Evolutionary conservation across 805 yeast species (phyloP), one percentile per base, ranked within the genome.

Genomic region (Nakazawaea anatomiae): DNA sequence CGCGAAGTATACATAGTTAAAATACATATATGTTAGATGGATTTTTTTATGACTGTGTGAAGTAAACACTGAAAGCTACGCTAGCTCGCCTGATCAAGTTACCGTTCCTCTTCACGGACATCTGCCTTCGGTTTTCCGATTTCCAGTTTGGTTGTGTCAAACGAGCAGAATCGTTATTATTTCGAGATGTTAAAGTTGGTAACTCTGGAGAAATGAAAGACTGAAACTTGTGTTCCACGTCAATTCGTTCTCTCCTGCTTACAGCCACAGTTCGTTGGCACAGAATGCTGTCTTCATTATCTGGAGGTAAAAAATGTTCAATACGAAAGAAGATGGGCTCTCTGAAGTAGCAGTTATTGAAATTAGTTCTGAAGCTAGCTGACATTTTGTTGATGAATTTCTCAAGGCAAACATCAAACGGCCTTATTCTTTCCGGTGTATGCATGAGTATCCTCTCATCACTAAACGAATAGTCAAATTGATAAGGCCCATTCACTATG

Each of bases 131-230:
- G 7, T 18, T 10, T 38, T 38, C 14, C 11, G 40, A 10, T 38
- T 8, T 8, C 18, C 40, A 10, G 12, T 34, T 38, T 12, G 10
- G 40, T 6, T 12, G n/a, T 38, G 40, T 12, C 10, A 18, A 38
- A 10, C 40, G 14, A 38, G 40, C n/a, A 3, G n/a, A 38, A 11
- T 11, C 18, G 18, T n/a, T 38, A 12, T n/a, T 6, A 6, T 38
- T 38, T 6, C 14, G 40, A 6, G 40, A 27, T 14, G 27, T 40
- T 39, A 47, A 14, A 46, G n/a, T 10, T 27, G 57, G 58, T 45
- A 70, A 59, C 42, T 63, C 63, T 27, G 64, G 65, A 18, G 60
- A 53, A 73, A 70, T 70, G 30, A 70, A 55, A 29, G 67, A 63
- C 39, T 54, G 55, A 47, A 72, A 55, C 2, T 53, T 46, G 12